phyloP scores from a whole-genome alignment of 2,329 filamentous ascomycete species.

The Cadophora sp. region DNA sequence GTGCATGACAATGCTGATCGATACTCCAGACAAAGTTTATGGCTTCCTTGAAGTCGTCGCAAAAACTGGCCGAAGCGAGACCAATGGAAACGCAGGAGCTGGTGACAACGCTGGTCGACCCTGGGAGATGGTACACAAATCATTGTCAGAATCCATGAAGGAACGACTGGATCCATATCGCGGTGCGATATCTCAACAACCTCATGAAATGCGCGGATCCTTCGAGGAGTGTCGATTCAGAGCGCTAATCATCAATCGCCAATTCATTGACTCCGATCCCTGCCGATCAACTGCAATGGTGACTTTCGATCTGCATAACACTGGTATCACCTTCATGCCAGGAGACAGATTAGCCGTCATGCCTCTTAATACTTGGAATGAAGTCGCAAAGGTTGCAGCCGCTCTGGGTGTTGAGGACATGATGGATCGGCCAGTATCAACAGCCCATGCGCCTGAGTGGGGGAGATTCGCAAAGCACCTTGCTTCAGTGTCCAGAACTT shows the following conservation, averaged over 20 bases:
- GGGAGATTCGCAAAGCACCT: not conserved
- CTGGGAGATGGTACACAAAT: slow-evolving; percentile 6
- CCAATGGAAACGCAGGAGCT: slow-evolving; percentile 1
- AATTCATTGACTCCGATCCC: not conserved
- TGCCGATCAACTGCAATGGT: not conserved
- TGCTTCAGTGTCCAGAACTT: not conserved
- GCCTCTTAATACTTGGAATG: not conserved
- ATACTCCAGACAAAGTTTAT: not conserved
- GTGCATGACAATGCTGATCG: not conserved
- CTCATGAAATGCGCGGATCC: not conserved
- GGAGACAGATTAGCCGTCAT: not conserved
- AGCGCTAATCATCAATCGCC: not conserved
- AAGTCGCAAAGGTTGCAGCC: not conserved
- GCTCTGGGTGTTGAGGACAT: not conserved
- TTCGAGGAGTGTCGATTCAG: not conserved
- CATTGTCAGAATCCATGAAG: not conserved
- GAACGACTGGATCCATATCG: not conserved
- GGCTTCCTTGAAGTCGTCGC: not conserved
- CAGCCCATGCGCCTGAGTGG: not conserved
- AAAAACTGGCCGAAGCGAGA: slow-evolving; percentile 2
- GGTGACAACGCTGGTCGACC: not conserved
- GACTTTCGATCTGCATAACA: not conserved
- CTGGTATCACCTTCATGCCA: slow-evolving; percentile 1
- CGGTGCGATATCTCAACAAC: not conserved
- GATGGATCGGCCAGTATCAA: not conserved